Evolutionary conservation across 192 early-diverging fungal genomes (phyloP), one percentile per base, ranked within the genome.

Genomic region (Diversispora eburnea): DNA sequence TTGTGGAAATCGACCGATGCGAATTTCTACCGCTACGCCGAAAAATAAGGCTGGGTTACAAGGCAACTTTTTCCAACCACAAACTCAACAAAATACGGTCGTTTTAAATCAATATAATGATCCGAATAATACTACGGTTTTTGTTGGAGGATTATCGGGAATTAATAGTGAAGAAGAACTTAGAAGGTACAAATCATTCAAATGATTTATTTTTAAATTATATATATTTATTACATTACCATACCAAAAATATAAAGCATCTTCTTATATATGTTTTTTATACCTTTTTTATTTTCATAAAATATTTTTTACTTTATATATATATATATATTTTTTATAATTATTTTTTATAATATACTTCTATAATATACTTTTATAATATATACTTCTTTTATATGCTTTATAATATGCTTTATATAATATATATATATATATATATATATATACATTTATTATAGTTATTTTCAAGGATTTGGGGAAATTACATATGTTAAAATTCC

Each of bases 401-500:
- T 33, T 33, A 33, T 69, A 5, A 19, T 33, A 55, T n/a, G 39
- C 20, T 56, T 33, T 4, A 20, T 25, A 49, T 25, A 22, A 47
- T 9, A 4, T 39, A 33, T 54, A 68, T 54, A n/a, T 15, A 20
- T 19, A n/a, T n/a, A 47, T 9, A 4, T 39, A 33, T 54, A 68
- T 54, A n/a, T 15, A 20, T 19, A n/a, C n/a, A n/a, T 19, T 6
- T n/a, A 7, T 6, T 39, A 68, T 49, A 73, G 87, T 6, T 86
- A 88, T 74, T 99, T 99, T 80, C 80, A 87, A 13, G 85, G 86
- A 45, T 96, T 94, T 86, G 97, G 97, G 45, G 94, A 93, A 46
- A 95, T 99, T 59, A 86, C 86, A 0, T 93, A 97, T 82, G 91
- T 93, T 74, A 97, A 97, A 79, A 97, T 99, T 68, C 96, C 97